Base-by-base conservation (phyloP, 2,329 filamentous ascomycete genomes). In the Fonsecaea pugnacius region DNA sequence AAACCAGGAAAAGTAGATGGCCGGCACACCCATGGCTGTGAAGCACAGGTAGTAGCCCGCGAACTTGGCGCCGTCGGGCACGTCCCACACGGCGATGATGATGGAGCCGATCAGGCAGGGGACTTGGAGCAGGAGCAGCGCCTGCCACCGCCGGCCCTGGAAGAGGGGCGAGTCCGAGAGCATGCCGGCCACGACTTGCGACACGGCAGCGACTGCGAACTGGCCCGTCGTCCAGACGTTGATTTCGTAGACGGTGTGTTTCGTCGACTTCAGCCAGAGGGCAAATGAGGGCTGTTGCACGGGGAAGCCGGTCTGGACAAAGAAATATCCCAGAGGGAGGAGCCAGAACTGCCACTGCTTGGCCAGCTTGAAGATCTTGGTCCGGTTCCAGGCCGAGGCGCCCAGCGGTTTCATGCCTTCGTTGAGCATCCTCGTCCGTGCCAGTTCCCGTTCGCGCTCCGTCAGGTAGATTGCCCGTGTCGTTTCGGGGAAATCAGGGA, bases 221-320 rank as follows among this genome's bases (percentile, higher is more conserved):
- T 80, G 75, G 27, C 74, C 71, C 0, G 80, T 82, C 1, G 80
- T 78, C 36, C 81, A 81, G 67, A 78, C 80, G 72, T 82, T 81
- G 72, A 80, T 76, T 67, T 81, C 69, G 1, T 75, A 74, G 2
- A 79, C 71, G 0, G 73, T 72, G 69, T 78, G 79, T 16, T 67
- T 65, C 0, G 74, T 76, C 2, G 73, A 68, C 59, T 78, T 78
- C 48, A 81, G 74, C 72, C 78, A 80, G 0, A 81, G 70, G 0
- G 73, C 69, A 61, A 79, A 80, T 66, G 75, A 79, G 53, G 80
- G 78, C 64, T 80, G 77, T 24, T 65, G 59, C 30, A 77, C 72
- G 63, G 78, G 78, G 3, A 72, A 75, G 30, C 77, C 77, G 57
- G 71, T 74, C 0, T 78, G 79, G 14, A 80, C 69, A 1, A 80